Base-by-base conservation (phyloP, 768 basidiomycete genomes). In the Hypholoma fasciculare region DNA sequence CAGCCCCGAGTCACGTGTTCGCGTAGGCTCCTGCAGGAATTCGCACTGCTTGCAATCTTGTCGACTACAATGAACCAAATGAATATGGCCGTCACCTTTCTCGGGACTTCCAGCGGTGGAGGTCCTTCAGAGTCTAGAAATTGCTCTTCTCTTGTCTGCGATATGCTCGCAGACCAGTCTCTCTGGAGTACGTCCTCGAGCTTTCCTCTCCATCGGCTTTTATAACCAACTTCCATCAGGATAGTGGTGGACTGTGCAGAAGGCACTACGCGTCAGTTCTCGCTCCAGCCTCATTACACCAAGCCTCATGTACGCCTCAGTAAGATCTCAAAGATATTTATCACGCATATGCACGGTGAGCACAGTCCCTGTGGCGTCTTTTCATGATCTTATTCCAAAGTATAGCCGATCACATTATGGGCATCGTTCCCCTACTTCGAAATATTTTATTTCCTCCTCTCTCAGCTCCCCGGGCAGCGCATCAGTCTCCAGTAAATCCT, bases 201-300 rank as follows among this genome's bases (percentile, higher is more conserved):
- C 23, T 20, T 48, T 34, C 19, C 13, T 14, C 26, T 38, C 30
- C 4, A 36, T 55, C 36, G 8, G 26, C 44, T 16, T 51, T 43
- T n/a, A 26, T 52, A 58, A 63, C 56, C 55, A 49, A 57, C 59
- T 67, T 51, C 56, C 39, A 52, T 57, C 50, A 59, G 60, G 54
- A 26, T 64, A 90, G 90, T 93, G 87, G 80, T 93, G 19, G 90
- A 93, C 69, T 91, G 90, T 71, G 91, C 89, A 13, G 90, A 92
- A 71, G 92, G 92, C 37, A 92, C 90, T 12, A 72, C 82, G 13
- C 78, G 88, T 26, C 90, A 93, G 67, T 86, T 92, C 61, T 71
- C 75, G 16, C 71, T 74, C 4, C 86, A 89, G 57, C 83, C 85
- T 54, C 63, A 34, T 58, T 64, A 63, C 60, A 61, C 42, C 54